These are phyloP conservation scores for Suhomyces bokatorum DNA, from an alignment of 1,139 yeast genomes.

Conservation along the genomic window DNA sequence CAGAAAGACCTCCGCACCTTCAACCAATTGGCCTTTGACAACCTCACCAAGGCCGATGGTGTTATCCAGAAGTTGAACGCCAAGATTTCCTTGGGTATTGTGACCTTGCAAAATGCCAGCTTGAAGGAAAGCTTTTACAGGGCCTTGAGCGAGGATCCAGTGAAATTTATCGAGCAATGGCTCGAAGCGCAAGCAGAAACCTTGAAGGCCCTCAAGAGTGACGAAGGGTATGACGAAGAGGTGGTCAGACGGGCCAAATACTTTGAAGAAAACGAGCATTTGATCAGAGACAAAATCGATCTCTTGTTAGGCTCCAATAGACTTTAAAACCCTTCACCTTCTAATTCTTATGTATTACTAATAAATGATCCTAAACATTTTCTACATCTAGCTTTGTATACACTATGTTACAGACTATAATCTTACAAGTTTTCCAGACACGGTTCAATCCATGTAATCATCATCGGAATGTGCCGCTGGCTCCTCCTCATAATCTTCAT, in stretches of 20 bases:
- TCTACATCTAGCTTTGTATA: conserved; percentile 4
- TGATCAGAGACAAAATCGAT: conserved; percentile 75
- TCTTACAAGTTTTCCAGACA: conserved; percentile 2
- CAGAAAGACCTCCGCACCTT: conserved; percentile 43
- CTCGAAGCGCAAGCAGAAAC: conserved; percentile 73
- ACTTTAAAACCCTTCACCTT: conserved; percentile 15
- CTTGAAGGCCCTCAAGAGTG: conserved; percentile 74
- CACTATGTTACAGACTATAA: conserved; percentile 8
- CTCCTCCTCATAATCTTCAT: conserved; percentile 19
- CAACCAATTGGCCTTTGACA: conserved; percentile 42
- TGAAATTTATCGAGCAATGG: conserved; percentile 71
- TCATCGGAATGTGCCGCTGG: conserved; percentile 12
- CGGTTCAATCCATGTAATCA: conserved; percentile 14
- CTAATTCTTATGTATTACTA: conserved; percentile 10
- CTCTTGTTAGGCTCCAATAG: conserved; percentile 52
- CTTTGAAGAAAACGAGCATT: conserved; percentile 66
- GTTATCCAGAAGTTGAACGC: conserved; percentile 58
- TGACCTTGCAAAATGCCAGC: conserved; percentile 61
- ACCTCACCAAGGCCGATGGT: conserved; percentile 45
- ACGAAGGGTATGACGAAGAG: conserved; percentile 90
- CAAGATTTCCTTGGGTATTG: conserved; percentile 61
- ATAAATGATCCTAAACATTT: conserved; percentile 4
- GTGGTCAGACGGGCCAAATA: conserved; percentile 79
- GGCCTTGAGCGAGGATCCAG: conserved; percentile 75
- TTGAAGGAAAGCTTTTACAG: conserved; percentile 60